These are phyloP conservation scores for Starmerella bacillaris DNA, from an alignment of 805 yeast genomes.

Conservation along the genomic window DNA sequence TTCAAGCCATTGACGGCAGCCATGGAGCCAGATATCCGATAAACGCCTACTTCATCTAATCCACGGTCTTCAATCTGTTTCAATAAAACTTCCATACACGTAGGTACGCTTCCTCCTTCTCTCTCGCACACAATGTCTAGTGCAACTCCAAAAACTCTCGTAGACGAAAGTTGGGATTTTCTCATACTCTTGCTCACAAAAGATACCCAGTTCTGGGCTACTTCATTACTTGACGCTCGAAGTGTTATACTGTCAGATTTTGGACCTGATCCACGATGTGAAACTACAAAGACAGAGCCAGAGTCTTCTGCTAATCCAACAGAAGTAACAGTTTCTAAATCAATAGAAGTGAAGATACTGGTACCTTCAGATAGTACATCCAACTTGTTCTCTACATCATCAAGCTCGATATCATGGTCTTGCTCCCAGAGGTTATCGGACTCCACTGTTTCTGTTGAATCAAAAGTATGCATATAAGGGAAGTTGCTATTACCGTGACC, in stretches of 20 bases:
- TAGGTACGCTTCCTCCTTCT: slow-evolving; percentile 46
- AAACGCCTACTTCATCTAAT: slow-evolving; percentile 75
- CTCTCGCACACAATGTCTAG: slow-evolving; percentile 55
- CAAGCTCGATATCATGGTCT: slow-evolving; percentile 6
- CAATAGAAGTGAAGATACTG: not conserved
- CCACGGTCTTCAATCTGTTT: slow-evolving; percentile 74
- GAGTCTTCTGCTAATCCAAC: slow-evolving; percentile 1
- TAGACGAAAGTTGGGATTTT: slow-evolving; percentile 14
- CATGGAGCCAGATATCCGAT: slow-evolving; percentile 52
- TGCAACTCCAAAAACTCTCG: slow-evolving; percentile 74
- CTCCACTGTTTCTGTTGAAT: too few species aligned
- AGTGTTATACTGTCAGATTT: slow-evolving; percentile 25
- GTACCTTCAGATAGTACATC: slow-evolving; percentile 3
- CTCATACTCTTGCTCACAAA: slow-evolving; percentile 9
- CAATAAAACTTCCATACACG: slow-evolving; percentile 45
- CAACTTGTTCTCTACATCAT: not conserved
- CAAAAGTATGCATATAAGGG: too few species aligned
- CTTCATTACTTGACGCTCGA: slow-evolving; percentile 46
- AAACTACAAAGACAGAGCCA: not conserved
- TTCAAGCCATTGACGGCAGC: slow-evolving; percentile 39
- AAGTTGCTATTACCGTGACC: not conserved
- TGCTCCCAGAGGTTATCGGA: slow-evolving; percentile 2
- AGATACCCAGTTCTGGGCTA: slow-evolving; percentile 59
- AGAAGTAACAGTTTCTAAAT: not conserved
- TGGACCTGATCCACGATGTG: slow-evolving; percentile 1